Conservation (phyloP, 441 rosid genomes). For the Iberis amara region DNA sequence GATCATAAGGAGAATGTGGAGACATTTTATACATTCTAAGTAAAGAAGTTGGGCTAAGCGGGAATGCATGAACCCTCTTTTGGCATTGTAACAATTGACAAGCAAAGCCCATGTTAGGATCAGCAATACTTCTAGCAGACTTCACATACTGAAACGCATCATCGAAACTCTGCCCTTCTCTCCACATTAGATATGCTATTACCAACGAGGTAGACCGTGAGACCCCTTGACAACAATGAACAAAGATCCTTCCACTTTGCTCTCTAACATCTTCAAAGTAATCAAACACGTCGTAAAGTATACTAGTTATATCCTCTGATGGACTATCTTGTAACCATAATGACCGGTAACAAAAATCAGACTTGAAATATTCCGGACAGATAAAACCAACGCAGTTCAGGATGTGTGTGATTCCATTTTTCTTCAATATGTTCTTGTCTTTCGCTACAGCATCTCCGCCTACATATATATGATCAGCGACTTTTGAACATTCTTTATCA, state of each 20-base stretch:
- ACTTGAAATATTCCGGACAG: conserved; percentile 91
- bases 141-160: conserved; percentile 95
- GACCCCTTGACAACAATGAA: conserved; percentile 96
- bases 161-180: conserved; percentile 95
- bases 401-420: conserved; percentile 80
- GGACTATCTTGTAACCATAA: conserved; percentile 98
- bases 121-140: conserved; percentile 93
- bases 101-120: conserved; percentile 99
- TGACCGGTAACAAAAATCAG: conserved; percentile 80
- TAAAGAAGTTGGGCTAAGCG: conserved; percentile 91
- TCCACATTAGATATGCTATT: conserved; percentile 96
- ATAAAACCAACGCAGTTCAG: conserved; percentile 93
- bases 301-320: conserved; percentile 93
- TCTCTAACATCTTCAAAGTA: conserved; percentile 97
- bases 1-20: conserved; percentile 95
- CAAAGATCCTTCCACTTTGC: conserved; percentile 78
- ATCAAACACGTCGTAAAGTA: conserved; percentile 90
- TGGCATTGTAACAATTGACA: conserved; percentile 94
- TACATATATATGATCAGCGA: conserved; percentile 83
- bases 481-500: conserved; percentile 92
- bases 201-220: conserved; percentile 95
- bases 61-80: conserved; percentile 91
- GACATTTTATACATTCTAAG: conserved; percentile 84
- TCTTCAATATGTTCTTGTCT: conserved; percentile 69
- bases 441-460: conserved; percentile 96